Evolutionary conservation across 148 eudicot genomes (phyloP).

Genomic region (Linanthus parryae): DNA sequence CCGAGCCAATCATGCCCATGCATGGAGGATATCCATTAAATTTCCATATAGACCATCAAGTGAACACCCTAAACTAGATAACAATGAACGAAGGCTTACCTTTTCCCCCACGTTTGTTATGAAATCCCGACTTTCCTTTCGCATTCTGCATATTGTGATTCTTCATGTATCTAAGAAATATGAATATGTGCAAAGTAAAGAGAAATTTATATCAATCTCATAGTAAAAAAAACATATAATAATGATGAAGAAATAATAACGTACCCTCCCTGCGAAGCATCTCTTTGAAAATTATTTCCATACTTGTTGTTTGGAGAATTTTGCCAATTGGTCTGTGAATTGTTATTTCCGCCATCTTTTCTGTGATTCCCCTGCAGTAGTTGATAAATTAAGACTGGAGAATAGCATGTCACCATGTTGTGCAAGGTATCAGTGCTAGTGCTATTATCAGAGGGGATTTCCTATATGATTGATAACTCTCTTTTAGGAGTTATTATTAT

Average conservation of each 20-base stretch:
- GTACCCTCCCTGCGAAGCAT: conserved; percentile 48
- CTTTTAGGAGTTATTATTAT: too few relatives aligned
- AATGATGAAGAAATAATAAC: conserved; percentile 1
- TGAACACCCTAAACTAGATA: background rate
- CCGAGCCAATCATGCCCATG: background rate
- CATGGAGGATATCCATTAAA: too few relatives aligned
- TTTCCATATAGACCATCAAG: background rate
- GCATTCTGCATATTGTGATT: conserved; percentile 27
- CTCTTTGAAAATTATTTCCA: conserved; percentile 22
- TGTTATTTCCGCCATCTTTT: conserved; percentile 25
- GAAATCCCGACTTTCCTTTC: conserved; percentile 27
- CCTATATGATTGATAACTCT: too few relatives aligned
- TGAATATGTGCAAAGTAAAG: background rate
- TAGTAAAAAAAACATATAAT: background rate
- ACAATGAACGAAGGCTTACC: conserved; percentile 20
- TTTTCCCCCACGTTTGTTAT: conserved; percentile 32
- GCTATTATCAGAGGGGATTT: too few relatives aligned
- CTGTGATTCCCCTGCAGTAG: conserved; percentile 39
- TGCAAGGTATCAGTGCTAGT: too few relatives aligned
- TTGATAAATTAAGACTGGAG: too few relatives aligned
- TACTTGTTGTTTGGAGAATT: conserved; percentile 36
- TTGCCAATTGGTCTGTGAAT: conserved; percentile 19
- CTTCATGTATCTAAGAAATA: conserved; percentile 32
- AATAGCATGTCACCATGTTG: too few relatives aligned
- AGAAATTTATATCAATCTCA: background rate